Evolutionary conservation across 768 basidiomycete species (phyloP), one percentile per base, ranked within the genome.

Genomic region (Suillus spraguei): DNA sequence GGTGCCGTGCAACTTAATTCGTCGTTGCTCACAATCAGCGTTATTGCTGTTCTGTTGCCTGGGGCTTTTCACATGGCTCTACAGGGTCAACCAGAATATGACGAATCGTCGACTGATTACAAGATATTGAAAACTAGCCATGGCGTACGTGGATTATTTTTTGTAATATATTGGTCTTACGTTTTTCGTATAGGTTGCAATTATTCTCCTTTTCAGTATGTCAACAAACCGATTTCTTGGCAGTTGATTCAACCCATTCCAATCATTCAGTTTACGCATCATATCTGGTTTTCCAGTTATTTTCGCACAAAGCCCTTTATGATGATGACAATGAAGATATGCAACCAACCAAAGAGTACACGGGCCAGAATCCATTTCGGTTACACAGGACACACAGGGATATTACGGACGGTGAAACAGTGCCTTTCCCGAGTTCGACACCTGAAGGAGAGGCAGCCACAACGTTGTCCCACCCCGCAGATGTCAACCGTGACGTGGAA

Each of bases 261-360:
- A 52, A 52, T 33, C 17, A 35, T 63, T 9, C 58, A 92, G 91
- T 92, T 64, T 95, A 95, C 69, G 71, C 69, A 2, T 82, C 81
- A 22, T 93, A 91, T 68, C 82, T 95, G 17, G 73, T 90, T 65
- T 94, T 94, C 77, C 93, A 94, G 72, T 78, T 92, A 5, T 90
- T 81, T 78, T 92, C 92, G 0, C 92, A 95, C 72, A 84, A 87
- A 5, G 79, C 86, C 67, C 80, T 95, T n/a, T 95, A 91, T 70
- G 76, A 83, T 55, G 80, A 83, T 32, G 74, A 75, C n/a, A 69
- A 66, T 1, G 72, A 82, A 65, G 77, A 67, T 78, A 80, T 38
- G 77, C 68, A 14, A 65, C 68, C 63, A 80, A 86, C 68, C 33
- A 72, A 6, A 67, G 77, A 75, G 62, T 84, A 87, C 62, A 63